A percentile compares a stretch with the other conserved stretches of the same genome.
These are phyloP conservation scores for Saitozyma sp. DNA, from an alignment of 768 basidiomycete species.

Conservation along the genomic window DNA sequence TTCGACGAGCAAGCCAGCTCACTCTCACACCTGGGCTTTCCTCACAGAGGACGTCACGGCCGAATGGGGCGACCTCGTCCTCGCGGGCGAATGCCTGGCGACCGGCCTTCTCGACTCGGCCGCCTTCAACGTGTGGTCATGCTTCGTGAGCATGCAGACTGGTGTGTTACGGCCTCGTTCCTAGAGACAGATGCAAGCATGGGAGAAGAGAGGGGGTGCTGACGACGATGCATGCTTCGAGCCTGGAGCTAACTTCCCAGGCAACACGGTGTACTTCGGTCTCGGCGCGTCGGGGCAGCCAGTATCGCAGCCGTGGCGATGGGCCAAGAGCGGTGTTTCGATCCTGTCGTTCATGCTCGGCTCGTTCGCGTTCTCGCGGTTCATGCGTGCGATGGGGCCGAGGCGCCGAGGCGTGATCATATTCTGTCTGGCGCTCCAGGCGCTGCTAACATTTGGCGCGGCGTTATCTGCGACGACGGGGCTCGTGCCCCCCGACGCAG, in stretches of 20 bases:
- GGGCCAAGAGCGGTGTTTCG: constrained; percentile 20
- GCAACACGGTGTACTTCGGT: constrained; percentile 24
- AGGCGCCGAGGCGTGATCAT: constrained; percentile 12
- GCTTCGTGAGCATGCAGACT: constrained; percentile 28
- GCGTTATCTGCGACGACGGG: constrained; percentile 4
- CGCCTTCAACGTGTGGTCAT: constrained; percentile 23
- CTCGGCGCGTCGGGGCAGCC: constrained; percentile 20
- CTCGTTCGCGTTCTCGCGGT: constrained; percentile 18
- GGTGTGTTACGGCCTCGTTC: constrained; percentile 7
- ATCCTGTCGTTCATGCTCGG: constrained; percentile 23
- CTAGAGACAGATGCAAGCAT: not conserved
- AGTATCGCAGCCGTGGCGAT: constrained; percentile 15
- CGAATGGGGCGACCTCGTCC: constrained; percentile 14
- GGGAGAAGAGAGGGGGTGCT: not conserved
- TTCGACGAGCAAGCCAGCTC: too few relatives aligned
- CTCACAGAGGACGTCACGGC: constrained; percentile 11
- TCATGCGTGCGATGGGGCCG: constrained; percentile 6
- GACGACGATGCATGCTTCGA: not conserved
- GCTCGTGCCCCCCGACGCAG: constrained; percentile 16
- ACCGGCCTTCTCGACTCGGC: constrained; percentile 26
- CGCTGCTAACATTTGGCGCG: constrained; percentile 2
- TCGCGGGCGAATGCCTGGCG: constrained; percentile 17
- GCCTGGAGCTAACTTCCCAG: not conserved
- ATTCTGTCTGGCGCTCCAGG: constrained; percentile 3
- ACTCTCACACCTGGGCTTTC: not conserved